Evolutionary conservation across 768 basidiomycete species (phyloP), one percentile per base, ranked within the genome.

Genomic region (Pulveroboletus frians): DNA sequence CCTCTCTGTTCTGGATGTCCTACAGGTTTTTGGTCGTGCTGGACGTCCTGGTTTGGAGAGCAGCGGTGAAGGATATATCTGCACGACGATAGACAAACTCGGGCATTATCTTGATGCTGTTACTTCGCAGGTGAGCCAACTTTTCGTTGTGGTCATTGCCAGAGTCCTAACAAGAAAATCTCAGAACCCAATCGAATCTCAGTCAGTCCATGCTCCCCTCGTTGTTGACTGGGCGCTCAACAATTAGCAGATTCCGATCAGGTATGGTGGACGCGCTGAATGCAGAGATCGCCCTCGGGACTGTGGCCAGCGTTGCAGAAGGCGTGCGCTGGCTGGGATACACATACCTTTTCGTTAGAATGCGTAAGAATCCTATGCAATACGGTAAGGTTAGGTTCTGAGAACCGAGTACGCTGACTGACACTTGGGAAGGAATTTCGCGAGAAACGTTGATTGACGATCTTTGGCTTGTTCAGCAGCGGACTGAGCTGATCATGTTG

Each of bases 1-100:
- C 63, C 75, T 99, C 17, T 89, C 94, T 3, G 84, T 98, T 11
- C 74, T 99, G 41, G 96, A 99, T 67, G 96, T 99, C 3, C 71
- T 99, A 3, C 94, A 99, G 73, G 90, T 99, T 18, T 98, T 99
- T 59, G 96, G 96, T 56, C 84, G 96, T 68, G 96, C 96, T 46
- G 96, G 92, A 32, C 79, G 89, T 32, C 88, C 89, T 1, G 88
- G 85, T 10, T 64, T 92, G 43, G 95, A 98, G 68, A 81, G 77
- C 15, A 94, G 93, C 54, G 96, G 96, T 62, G 92, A 94, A 63
- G 95, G 96, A 3, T 98, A 89, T 66, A 96, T 99, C 54, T 96
- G 92, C 52, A 98, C 96, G 0, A 86, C 92, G 0, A 82, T 86
- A 21, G 96, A 99, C 60, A 97, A 94, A 68, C 78, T 99, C 26